phyloP scores from a whole-genome alignment of 257 asterid genomes.

The Voacanga thouarsii region DNA sequence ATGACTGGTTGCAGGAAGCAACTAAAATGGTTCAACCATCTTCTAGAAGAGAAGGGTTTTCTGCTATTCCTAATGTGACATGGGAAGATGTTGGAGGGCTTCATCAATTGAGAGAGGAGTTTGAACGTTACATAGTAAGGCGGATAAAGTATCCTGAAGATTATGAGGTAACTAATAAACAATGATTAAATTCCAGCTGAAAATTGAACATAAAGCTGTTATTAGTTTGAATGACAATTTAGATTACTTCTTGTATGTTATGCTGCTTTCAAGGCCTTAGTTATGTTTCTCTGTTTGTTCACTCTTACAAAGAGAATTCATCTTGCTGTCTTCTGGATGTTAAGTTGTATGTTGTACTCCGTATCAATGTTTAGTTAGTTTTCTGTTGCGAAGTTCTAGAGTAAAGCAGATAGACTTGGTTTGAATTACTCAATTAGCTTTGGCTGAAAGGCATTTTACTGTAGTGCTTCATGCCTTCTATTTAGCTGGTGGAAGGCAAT shows the following conservation, averaged over 20 bases:
- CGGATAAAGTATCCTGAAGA: conserved; percentile 69
- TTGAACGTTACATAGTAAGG: conserved; percentile 55
- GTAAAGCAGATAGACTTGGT: background rate
- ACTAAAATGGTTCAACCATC: conserved; percentile 80
- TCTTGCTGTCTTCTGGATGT: background rate
- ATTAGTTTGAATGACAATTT: background rate
- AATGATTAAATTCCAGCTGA: conserved; percentile 1
- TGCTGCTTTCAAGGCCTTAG: background rate
- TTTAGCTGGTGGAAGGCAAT: background rate
- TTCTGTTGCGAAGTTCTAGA: background rate
- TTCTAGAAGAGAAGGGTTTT: conserved; percentile 86
- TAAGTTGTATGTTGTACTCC: background rate
- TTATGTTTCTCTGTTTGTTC: background rate
- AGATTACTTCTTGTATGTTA: background rate
- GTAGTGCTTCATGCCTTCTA: background rate
- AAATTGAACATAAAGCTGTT: conserved; percentile 4
- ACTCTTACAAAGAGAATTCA: background rate
- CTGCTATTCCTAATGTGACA: conserved; percentile 71
- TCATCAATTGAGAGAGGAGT: conserved; percentile 52
- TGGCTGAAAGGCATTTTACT: background rate
- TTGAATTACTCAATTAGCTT: background rate
- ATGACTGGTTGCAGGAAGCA: conserved; percentile 62
- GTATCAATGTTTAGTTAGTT: background rate
- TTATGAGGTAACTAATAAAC: conserved; percentile 47
- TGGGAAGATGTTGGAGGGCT: conserved; percentile 98